Conservation (phyloP, 2,329 filamentous ascomycete species). For the Xylariaceae sp. region DNA sequence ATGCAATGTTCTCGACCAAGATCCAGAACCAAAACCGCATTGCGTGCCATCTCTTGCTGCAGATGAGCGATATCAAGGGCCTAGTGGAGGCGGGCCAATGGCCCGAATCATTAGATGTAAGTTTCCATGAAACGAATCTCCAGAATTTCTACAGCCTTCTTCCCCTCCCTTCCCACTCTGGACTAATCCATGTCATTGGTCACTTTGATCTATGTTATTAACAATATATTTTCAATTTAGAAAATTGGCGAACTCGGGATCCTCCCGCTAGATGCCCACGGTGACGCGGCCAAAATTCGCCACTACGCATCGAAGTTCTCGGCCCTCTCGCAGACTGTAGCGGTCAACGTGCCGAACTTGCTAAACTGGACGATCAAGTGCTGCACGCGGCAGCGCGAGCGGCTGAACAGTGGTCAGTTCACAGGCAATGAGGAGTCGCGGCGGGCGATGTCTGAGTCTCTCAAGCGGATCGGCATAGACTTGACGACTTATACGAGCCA, state of each 20-base stretch:
- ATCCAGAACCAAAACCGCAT: conserved; percentile 53
- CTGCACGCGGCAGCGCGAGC: conserved; percentile 71
- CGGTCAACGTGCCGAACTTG: conserved; percentile 83
- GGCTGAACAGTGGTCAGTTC: conserved; percentile 64
- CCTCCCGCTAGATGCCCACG: conserved; percentile 68
- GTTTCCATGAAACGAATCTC: conserved; percentile 27
- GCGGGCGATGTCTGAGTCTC: conserved; percentile 59
- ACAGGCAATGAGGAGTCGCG: conserved; percentile 64
- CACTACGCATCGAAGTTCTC: conserved; percentile 76
- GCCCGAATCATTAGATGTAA: conserved; percentile 54
- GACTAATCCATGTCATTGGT: no score
- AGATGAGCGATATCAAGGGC: conserved; percentile 57
- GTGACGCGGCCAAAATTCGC: conserved; percentile 74
- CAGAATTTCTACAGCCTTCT: background rate
- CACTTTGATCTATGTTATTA: no score
- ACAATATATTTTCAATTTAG: conserved; percentile 35
- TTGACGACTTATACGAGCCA: conserved; percentile 90
- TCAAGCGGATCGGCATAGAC: conserved; percentile 79
- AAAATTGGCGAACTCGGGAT: conserved; percentile 70
- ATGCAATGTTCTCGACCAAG: conserved; percentile 54
- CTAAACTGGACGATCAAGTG: conserved; percentile 90
- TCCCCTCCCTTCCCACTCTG: no score
- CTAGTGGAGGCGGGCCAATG: conserved; percentile 50
- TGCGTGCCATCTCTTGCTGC: conserved; percentile 51
- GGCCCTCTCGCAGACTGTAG: conserved; percentile 69